These are phyloP conservation scores for Talaromyces islandicus DNA, from an alignment of 2,329 filamentous ascomycete genomes.

Conservation along the genomic window DNA sequence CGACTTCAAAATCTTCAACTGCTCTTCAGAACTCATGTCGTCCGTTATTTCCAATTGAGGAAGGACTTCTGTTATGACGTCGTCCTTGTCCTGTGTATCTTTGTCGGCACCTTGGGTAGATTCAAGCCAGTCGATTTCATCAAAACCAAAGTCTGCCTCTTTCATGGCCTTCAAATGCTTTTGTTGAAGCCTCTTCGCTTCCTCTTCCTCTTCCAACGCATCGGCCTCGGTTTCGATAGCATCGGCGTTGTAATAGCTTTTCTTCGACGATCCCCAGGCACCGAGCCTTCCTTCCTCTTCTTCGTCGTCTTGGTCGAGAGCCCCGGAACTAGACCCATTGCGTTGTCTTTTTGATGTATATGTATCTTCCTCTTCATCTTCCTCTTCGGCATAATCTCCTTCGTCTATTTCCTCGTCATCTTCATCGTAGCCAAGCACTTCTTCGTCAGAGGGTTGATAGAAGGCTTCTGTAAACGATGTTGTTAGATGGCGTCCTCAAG, in stretches of 20 bases:
- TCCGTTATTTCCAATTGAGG: constrained; percentile 76
- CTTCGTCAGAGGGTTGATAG: constrained; percentile 56
- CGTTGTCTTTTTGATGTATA: constrained; percentile 20
- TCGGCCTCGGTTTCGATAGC: constrained; percentile 62
- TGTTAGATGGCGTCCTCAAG: constrained; percentile 8
- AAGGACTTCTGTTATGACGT: constrained; percentile 77
- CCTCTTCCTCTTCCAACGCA: constrained; percentile 85
- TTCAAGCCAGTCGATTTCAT: constrained; percentile 78
- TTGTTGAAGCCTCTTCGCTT: constrained; percentile 80
- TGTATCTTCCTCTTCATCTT: constrained; percentile 45
- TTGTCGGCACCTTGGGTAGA: constrained; percentile 42
- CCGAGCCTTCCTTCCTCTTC: constrained; percentile 54
- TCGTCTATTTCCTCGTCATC: constrained; percentile 41
- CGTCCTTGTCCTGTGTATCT: constrained; percentile 41
- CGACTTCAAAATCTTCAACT: constrained; percentile 65
- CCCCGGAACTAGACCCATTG: constrained; percentile 18
- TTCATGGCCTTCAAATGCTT: constrained; percentile 87
- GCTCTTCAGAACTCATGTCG: constrained; percentile 69
- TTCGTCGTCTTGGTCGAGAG: constrained; percentile 41
- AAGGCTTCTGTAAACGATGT: constrained; percentile 43
- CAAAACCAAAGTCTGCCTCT: constrained; percentile 88
- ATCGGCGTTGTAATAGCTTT: constrained; percentile 92
- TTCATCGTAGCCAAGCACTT: constrained; percentile 51
- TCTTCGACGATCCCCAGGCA: constrained; percentile 82
- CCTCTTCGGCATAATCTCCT: constrained; percentile 26